Conservation (phyloP, 352 stramenopile genomes). For the Pythium monospermum region DNA sequence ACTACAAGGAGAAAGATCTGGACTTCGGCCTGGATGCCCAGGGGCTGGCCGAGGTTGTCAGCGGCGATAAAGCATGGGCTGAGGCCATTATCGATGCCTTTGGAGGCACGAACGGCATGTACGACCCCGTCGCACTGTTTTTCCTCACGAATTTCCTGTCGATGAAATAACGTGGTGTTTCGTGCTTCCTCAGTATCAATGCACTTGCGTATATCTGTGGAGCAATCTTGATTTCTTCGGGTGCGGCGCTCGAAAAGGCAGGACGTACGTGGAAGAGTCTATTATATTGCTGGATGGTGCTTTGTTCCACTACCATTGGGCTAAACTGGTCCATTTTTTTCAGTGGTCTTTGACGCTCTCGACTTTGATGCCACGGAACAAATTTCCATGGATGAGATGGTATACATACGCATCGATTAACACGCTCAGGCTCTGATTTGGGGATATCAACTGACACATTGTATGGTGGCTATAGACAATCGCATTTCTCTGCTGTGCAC, state of each 20-base stretch:
- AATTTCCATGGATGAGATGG: slow-evolving; percentile 79
- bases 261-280: slow-evolving; percentile 22
- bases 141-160: no score
- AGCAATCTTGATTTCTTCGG: slow-evolving; percentile 35
- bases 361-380: slow-evolving; percentile 68
- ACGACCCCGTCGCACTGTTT: slow-evolving; percentile 22
- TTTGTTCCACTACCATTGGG: not conserved
- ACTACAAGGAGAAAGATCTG: slow-evolving; percentile 75
- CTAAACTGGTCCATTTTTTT: not conserved
- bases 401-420: slow-evolving; percentile 11
- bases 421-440: no score
- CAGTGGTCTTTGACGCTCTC: slow-evolving; percentile 71
- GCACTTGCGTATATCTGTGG: slow-evolving; percentile 63
- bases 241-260: slow-evolving; percentile 48
- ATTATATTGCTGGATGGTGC: not conserved
- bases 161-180: not conserved
- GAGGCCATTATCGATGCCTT: slow-evolving; percentile 55
- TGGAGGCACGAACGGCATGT: slow-evolving; percentile 58
- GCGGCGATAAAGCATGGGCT: slow-evolving; percentile 48
- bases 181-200: slow-evolving; percentile 37
- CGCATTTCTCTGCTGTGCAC: slow-evolving; percentile 45
- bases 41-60: slow-evolving; percentile 37
- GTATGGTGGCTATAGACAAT: slow-evolving; percentile 41
- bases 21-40: slow-evolving; percentile 63
- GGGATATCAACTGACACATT: not conserved